These are phyloP conservation scores for Pseudoneurospora amorphoporcata DNA, from an alignment of 495 filamentous ascomycete species.

Conservation along the genomic window DNA sequence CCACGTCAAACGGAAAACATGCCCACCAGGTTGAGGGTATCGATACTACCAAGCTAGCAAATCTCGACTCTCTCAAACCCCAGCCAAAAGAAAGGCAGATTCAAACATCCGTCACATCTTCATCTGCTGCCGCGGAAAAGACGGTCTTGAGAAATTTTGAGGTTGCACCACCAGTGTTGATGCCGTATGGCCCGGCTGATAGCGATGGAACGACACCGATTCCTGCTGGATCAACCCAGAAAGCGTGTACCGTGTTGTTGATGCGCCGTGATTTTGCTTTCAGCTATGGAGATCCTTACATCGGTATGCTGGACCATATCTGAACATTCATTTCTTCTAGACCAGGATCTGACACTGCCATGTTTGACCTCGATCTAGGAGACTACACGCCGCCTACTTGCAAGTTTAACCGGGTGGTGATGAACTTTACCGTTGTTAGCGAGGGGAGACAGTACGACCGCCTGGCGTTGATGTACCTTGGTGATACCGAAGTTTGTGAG, in stretches of 20 bases:
- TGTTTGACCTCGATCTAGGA: slow-evolving; percentile 29
- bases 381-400: slow-evolving; percentile 59
- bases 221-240: slow-evolving; percentile 9
- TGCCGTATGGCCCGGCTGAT: slow-evolving; percentile 30
- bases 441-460: slow-evolving; percentile 71
- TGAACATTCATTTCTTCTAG: background rate
- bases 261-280: slow-evolving; percentile 66
- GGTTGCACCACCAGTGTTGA: slow-evolving; percentile 55
- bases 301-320: slow-evolving; percentile 43
- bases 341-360: background rate
- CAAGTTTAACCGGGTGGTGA: slow-evolving; percentile 64
- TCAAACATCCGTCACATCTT: slow-evolving; percentile 3
- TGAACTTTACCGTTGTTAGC: slow-evolving; percentile 75
- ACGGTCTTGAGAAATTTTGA: slow-evolving; percentile 52
- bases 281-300: slow-evolving; percentile 71
- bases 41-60: background rate
- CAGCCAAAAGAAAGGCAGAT: background rate
- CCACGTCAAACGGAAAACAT: background rate
- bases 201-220: slow-evolving; percentile 21
- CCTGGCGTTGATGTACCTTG: slow-evolving; percentile 69
- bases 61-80: background rate
- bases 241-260: slow-evolving; percentile 44
- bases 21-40: background rate
- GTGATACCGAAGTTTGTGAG: slow-evolving; percentile 65
- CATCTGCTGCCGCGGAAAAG: slow-evolving; percentile 5